phyloP scores from a whole-genome alignment of 202 grass and related monocot species.

The Carex arenaria region DNA sequence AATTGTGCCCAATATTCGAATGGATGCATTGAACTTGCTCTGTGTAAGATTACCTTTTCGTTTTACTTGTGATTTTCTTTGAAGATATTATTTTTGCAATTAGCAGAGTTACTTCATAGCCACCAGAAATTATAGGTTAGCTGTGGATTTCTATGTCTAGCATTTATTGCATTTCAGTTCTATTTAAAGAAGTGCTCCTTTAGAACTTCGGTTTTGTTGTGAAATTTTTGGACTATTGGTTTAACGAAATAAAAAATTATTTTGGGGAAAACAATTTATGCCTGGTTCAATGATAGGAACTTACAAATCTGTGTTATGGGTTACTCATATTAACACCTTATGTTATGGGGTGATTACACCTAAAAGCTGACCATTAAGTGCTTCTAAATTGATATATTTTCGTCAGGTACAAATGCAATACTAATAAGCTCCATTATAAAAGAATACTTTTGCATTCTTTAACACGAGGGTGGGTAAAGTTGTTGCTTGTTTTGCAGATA shows the following conservation, averaged over 20 bases:
- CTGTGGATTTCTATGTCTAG: background rate
- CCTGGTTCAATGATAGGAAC: background rate
- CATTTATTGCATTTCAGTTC: background rate
- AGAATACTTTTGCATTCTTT: background rate
- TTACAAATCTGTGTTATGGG: background rate
- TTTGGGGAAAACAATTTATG: background rate
- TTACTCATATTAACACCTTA: background rate
- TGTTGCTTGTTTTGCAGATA: background rate
- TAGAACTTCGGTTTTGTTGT: background rate
- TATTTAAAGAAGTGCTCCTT: background rate
- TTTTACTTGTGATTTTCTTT: background rate
- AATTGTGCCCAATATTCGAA: slow-evolving; percentile 81
- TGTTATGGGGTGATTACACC: background rate
- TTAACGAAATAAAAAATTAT: background rate
- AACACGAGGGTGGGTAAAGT: background rate
- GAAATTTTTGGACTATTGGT: background rate
- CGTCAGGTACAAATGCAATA: background rate
- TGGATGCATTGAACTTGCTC: slow-evolving; percentile 81
- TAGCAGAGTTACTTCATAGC: background rate
- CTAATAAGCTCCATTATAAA: background rate
- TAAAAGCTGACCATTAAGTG: background rate
- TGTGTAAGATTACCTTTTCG: slow-evolving; percentile 32
- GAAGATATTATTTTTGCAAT: background rate
- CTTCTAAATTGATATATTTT: background rate
- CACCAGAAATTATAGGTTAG: background rate